phyloP scores from a whole-genome alignment of 306 rosid species.

The Prinsepia uniflora region DNA sequence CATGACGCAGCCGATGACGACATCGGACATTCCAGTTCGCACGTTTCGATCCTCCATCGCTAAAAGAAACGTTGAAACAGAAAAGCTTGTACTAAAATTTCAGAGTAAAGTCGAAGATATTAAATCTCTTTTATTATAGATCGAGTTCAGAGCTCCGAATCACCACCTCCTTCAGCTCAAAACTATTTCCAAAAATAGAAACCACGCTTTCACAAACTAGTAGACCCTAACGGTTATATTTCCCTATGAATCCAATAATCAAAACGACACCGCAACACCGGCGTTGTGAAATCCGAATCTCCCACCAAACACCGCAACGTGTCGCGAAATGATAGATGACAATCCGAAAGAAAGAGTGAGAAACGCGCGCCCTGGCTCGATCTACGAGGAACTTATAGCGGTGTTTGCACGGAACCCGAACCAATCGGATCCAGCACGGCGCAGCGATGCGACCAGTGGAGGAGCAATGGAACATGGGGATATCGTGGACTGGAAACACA shows the following conservation, averaged over 20 bases:
- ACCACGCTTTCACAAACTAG: not conserved
- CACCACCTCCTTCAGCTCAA: conserved; percentile 5
- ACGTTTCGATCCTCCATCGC: conserved; percentile 36
- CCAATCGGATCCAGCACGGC: conserved; percentile 36
- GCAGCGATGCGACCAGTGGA: conserved; percentile 31
- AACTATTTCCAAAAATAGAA: conserved; percentile 1
- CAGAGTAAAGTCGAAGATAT: conserved; percentile 2
- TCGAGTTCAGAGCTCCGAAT: conserved; percentile 15
- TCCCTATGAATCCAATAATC: not conserved
- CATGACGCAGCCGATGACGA: conserved; percentile 64
- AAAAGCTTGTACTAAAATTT: not conserved
- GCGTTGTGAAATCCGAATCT: not conserved
- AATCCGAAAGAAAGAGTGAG: not conserved
- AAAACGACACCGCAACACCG: not conserved
- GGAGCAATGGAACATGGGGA: not conserved
- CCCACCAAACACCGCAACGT: conserved; percentile 5
- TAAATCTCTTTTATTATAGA: not conserved
- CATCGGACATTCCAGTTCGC: conserved; percentile 41
- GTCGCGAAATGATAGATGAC: not conserved
- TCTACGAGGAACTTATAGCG: conserved; percentile 8
- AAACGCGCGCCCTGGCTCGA: not conserved
- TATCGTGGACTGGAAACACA: conserved; percentile 6
- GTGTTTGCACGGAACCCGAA: conserved; percentile 8
- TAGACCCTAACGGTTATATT: not conserved
- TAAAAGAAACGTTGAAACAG: not conserved